These are phyloP conservation scores for Globisporangium spinosum DNA, from an alignment of 352 stramenopile genomes.

Conservation along the genomic window DNA sequence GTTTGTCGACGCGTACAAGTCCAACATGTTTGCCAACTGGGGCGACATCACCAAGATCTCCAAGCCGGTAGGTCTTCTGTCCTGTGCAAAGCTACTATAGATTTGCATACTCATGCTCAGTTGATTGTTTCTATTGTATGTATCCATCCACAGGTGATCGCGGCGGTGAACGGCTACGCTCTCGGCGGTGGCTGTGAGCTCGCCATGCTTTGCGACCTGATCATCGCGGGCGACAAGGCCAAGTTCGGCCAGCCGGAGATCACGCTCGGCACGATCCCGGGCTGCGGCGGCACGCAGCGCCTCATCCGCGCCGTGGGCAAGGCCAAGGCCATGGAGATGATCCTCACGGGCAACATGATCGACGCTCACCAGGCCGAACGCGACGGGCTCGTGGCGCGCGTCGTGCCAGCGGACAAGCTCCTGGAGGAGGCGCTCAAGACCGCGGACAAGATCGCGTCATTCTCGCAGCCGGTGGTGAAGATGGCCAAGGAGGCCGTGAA, in stretches of 20 bases:
- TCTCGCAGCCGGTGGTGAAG: constrained; percentile 93
- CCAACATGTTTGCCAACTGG: constrained; percentile 98
- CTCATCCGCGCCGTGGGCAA: constrained; percentile 97
- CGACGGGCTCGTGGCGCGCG: constrained; percentile 92
- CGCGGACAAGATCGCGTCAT: constrained; percentile 93
- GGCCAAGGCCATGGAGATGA: constrained; percentile 98
- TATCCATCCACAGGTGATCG: constrained; percentile 71
- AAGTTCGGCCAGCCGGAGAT: constrained; percentile 99
- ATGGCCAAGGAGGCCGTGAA: constrained; percentile 98
- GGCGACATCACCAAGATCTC: constrained; percentile 92
- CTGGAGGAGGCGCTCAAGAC: constrained; percentile 95
- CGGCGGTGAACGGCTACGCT: constrained; percentile 97
- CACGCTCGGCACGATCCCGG: constrained; percentile 97
- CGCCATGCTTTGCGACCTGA: constrained; percentile 99
- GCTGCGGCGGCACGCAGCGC: constrained; percentile 94
- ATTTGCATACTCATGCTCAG: constrained; percentile 14
- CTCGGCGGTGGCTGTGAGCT: constrained; percentile 97
- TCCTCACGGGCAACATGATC: constrained; percentile 97
- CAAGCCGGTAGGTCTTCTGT: constrained; percentile 76
- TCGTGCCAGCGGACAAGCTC: constrained; percentile 91
- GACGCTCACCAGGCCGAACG: constrained; percentile 92
- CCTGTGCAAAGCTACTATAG: background rate
- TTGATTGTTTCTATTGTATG: background rate
- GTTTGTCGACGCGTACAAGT: constrained; percentile 93
- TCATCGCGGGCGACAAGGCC: constrained; percentile 94